phyloP scores from a whole-genome alignment of 2,329 filamentous ascomycete species.

The Aotearoamyces nothofagi region DNA sequence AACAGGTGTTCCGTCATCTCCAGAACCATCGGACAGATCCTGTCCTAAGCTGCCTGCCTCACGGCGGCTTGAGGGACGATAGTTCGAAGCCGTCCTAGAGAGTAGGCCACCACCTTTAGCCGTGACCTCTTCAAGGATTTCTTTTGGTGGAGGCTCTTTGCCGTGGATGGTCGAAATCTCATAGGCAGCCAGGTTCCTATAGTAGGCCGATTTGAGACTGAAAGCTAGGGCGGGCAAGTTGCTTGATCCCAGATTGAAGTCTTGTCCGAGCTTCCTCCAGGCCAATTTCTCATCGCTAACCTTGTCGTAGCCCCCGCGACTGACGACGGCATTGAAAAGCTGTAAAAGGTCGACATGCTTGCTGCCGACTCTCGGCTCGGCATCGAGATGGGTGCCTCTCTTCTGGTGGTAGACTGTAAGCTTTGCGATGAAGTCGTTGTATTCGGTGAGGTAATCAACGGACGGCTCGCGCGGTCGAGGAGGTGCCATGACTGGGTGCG shows the following conservation, averaged over 20 bases:
- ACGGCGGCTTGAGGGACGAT: slow-evolving; percentile 30
- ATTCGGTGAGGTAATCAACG: slow-evolving; percentile 42
- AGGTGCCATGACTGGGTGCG: slow-evolving; percentile 11
- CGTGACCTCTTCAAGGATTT: slow-evolving; percentile 64
- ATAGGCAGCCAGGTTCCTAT: slow-evolving; percentile 77
- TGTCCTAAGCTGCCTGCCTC: slow-evolving; percentile 28
- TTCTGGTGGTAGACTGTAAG: slow-evolving; percentile 61
- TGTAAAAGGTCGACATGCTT: slow-evolving; percentile 64
- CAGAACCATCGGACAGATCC: slow-evolving; percentile 42
- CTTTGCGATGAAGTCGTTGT: slow-evolving; percentile 63
- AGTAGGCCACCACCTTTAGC: slow-evolving; percentile 74
- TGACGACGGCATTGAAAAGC: slow-evolving; percentile 63
- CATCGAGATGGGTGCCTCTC: slow-evolving; percentile 64
- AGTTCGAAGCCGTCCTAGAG: slow-evolving; percentile 67
- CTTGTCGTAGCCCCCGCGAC: slow-evolving; percentile 73
- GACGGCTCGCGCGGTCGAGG: slow-evolving; percentile 7
- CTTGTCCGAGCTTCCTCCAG: slow-evolving; percentile 63
- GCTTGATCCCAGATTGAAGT: slow-evolving; percentile 58
- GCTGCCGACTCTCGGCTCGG: slow-evolving; percentile 66
- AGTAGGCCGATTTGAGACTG: slow-evolving; percentile 74
- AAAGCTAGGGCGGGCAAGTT: slow-evolving; percentile 78
- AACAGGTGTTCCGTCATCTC: slow-evolving; percentile 41
- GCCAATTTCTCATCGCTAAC: slow-evolving; percentile 72
- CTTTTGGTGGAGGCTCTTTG: slow-evolving; percentile 71
- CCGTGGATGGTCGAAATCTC: slow-evolving; percentile 68